Percentiles rank a stretch among this genome's conserved stretches.
phyloP scores from a whole-genome alignment of 2,329 filamentous ascomycete genomes.

The Zasmidium cellare region DNA sequence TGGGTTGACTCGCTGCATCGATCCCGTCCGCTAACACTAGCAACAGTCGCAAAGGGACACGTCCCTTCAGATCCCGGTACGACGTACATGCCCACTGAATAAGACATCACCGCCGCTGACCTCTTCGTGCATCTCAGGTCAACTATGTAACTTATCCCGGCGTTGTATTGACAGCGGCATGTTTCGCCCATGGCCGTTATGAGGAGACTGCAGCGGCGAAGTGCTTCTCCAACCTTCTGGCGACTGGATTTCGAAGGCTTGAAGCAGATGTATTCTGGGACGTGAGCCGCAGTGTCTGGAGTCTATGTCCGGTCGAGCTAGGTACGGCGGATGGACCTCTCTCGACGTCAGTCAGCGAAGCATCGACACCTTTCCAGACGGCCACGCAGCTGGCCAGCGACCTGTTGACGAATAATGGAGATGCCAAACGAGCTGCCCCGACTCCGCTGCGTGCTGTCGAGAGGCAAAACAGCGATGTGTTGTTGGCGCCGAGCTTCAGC shows the following conservation, averaged over 20 bases:
- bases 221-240: slow-evolving; percentile 65
- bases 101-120: background rate
- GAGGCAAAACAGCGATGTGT: slow-evolving; percentile 9
- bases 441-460: background rate
- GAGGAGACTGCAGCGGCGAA: slow-evolving; percentile 51
- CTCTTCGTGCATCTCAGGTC: slow-evolving; percentile 55
- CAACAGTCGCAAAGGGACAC: slow-evolving; percentile 61
- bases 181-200: slow-evolving; percentile 57
- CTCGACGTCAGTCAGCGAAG: slow-evolving; percentile 17
- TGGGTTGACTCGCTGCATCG: slow-evolving; percentile 1
- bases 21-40: background rate
- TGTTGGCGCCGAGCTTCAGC: slow-evolving; percentile 3
- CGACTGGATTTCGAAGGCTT: slow-evolving; percentile 59
- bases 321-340: slow-evolving; percentile 6
- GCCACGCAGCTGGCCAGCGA: slow-evolving; percentile 8
- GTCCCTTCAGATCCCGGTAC: slow-evolving; percentile 54
- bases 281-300: slow-evolving; percentile 53
- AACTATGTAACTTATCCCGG: slow-evolving; percentile 62
- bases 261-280: slow-evolving; percentile 67
- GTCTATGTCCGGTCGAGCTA: slow-evolving; percentile 60
- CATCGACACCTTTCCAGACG: slow-evolving; percentile 7
- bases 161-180: slow-evolving; percentile 58
- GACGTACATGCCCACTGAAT: background rate
- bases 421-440: background rate
- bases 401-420: background rate